phyloP scores from a whole-genome alignment of 2,329 filamentous ascomycete genomes.

The Penicillium glabrum region DNA sequence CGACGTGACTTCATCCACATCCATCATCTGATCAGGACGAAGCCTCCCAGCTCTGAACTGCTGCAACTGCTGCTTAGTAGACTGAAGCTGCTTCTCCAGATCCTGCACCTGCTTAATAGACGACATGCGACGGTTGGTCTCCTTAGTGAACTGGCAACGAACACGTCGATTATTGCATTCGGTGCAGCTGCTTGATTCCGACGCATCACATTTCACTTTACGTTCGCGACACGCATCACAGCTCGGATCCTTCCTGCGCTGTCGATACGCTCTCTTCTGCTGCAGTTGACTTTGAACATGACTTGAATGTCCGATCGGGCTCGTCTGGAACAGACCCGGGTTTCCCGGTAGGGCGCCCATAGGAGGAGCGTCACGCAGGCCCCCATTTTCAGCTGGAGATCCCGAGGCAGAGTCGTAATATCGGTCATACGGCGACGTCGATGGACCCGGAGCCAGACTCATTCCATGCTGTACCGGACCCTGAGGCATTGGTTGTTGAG shows the following conservation, averaged over 20 bases:
- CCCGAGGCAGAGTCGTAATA: conserved; percentile 42
- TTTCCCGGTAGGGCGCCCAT: conserved; percentile 42
- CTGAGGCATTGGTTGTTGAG: conserved; percentile 12
- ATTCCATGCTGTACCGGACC: not conserved
- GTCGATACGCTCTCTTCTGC: conserved; percentile 88
- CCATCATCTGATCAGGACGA: conserved; percentile 48
- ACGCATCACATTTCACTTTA: conserved; percentile 87
- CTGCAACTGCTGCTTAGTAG: conserved; percentile 75
- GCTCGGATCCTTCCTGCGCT: conserved; percentile 92
- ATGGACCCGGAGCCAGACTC: conserved; percentile 14
- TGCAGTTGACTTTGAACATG: conserved; percentile 67
- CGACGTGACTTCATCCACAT: conserved; percentile 39
- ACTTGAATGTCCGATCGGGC: conserved; percentile 47
- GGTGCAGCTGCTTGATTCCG: conserved; percentile 92
- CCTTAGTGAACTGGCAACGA: conserved; percentile 98
- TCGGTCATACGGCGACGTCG: conserved; percentile 33
- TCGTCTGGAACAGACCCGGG: conserved; percentile 32
- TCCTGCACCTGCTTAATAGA: conserved; percentile 99
- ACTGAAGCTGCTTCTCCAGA: conserved; percentile 84
- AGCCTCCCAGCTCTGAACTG: conserved; percentile 67
- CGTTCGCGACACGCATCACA: conserved; percentile 94
- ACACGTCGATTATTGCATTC: conserved; percentile 96
- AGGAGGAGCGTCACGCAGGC: conserved; percentile 33
- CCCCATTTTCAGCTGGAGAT: conserved; percentile 40
- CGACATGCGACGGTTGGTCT: conserved; percentile 97